A percentile compares a stretch with the other conserved stretches of the same genome.
Conservation (phyloP, 345 rosid species). For the Toxicodendron radicans region DNA sequence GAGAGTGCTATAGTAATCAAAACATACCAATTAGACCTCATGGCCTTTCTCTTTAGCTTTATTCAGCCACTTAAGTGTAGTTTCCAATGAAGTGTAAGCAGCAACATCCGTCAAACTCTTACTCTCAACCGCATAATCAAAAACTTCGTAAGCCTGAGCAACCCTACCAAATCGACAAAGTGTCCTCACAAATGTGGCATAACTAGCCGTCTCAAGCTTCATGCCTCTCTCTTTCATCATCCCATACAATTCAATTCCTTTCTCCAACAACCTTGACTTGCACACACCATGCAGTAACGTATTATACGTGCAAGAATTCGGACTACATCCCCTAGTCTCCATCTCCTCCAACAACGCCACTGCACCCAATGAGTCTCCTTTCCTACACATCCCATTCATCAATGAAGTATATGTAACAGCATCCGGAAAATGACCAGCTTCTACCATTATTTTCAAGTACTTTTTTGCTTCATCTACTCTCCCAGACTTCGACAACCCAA, state of each 20-base stretch:
- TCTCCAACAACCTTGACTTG: slow-evolving; percentile 67
- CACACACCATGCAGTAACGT: slow-evolving; percentile 85
- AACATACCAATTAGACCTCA: slow-evolving; percentile 43
- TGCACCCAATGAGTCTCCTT: slow-evolving; percentile 68
- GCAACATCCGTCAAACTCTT: slow-evolving; percentile 75
- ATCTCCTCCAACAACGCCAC: slow-evolving; percentile 69
- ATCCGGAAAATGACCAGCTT: slow-evolving; percentile 68
- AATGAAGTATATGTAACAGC: slow-evolving; percentile 71
- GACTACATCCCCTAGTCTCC: slow-evolving; percentile 70
- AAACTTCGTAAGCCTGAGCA: slow-evolving; percentile 88
- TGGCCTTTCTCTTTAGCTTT: slow-evolving; percentile 76
- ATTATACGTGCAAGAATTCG: slow-evolving; percentile 70
- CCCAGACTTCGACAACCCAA: slow-evolving; percentile 81
- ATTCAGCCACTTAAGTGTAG: slow-evolving; percentile 69
- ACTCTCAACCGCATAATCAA: slow-evolving; percentile 85
- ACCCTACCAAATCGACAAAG: slow-evolving; percentile 70
- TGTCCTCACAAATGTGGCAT: slow-evolving; percentile 69
- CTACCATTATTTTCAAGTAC: slow-evolving; percentile 60
- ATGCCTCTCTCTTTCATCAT: slow-evolving; percentile 57
- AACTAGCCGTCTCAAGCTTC: slow-evolving; percentile 68
- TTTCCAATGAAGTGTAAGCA: slow-evolving; percentile 77
- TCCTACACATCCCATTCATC: slow-evolving; percentile 96
- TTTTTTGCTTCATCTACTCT: slow-evolving; percentile 76
- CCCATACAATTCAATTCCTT: slow-evolving; percentile 63
- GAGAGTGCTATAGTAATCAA: slow-evolving; percentile 1